Percentiles rank a stretch among this genome's conserved stretches.
These are phyloP conservation scores for Globisporangium okanoganense DNA, from an alignment of 352 stramenopile species.

Conservation along the genomic window DNA sequence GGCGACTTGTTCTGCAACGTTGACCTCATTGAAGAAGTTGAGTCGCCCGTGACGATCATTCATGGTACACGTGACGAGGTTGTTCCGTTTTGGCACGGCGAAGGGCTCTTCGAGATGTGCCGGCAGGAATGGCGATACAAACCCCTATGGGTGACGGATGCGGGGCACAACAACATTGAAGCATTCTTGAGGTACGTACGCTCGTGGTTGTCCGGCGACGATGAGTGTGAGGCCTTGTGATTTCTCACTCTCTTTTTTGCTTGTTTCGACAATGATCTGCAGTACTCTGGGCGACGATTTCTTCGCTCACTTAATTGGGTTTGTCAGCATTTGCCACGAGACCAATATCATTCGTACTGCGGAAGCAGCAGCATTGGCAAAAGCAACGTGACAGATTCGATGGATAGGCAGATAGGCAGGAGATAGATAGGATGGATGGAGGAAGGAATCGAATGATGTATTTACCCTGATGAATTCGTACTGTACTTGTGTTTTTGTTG, in stretches of 20 bases:
- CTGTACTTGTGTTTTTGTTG: constrained; percentile 6
- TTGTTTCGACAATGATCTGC: not conserved
- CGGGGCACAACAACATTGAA: constrained; percentile 99
- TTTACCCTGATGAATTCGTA: constrained; percentile 14
- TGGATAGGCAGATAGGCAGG: constrained; percentile 18
- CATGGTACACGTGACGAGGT: constrained; percentile 98
- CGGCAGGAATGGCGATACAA: constrained; percentile 93
- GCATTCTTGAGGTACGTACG: constrained; percentile 82
- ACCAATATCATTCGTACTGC: constrained; percentile 43
- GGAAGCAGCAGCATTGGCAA: constrained; percentile 18
- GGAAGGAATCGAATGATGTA: constrained; percentile 18
- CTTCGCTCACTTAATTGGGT: constrained; percentile 76
- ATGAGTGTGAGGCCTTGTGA: not conserved
- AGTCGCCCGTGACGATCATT: constrained; percentile 96
- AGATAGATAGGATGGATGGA: constrained; percentile 29
- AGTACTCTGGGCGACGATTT: constrained; percentile 73
- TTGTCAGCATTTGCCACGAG: constrained; percentile 70
- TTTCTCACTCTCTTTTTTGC: not conserved
- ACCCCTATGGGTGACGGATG: constrained; percentile 96
- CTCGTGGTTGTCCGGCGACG: not conserved
- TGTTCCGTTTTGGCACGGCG: constrained; percentile 98
- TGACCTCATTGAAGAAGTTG: constrained; percentile 87
- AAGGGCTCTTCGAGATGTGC: constrained; percentile 91
- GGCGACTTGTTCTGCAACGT: constrained; percentile 99
- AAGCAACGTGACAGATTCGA: constrained; percentile 15